Evolutionary conservation across 331 rosid species (phyloP).

Genomic region (Spiraea crenata): DNA sequence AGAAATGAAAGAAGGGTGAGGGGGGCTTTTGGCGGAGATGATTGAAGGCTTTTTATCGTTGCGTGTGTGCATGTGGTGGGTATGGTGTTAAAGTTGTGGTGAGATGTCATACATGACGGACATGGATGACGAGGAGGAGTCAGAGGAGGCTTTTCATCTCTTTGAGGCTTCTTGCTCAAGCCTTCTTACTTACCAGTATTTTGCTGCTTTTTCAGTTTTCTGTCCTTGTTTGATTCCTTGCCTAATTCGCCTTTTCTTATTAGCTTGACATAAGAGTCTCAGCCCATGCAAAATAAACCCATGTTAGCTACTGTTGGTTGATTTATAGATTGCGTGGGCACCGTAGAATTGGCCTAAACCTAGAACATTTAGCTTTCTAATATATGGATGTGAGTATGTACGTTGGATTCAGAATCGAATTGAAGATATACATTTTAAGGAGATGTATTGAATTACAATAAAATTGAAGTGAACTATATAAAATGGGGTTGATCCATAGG

Average conservation of each 20-base stretch:
- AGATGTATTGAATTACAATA: too few species aligned
- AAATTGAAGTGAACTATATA: too few species aligned
- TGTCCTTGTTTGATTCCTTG: conserved; percentile 16
- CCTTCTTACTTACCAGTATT: not conserved
- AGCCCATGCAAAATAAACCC: conserved; percentile 16
- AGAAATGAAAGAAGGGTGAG: conserved; percentile 18
- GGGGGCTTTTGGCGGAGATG: conserved; percentile 55
- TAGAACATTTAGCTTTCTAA: too few species aligned
- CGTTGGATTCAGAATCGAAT: too few species aligned
- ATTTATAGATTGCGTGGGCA: not conserved
- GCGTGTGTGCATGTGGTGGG: conserved; percentile 44
- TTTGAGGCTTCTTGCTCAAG: conserved; percentile 56
- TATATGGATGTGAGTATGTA: too few species aligned
- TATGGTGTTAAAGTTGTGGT: not conserved
- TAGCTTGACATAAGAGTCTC: not conserved
- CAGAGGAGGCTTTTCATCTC: conserved; percentile 38
- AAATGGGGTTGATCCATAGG: too few species aligned
- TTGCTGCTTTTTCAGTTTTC: conserved; percentile 9
- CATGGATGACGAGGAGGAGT: conserved; percentile 32
- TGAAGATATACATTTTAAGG: too few species aligned
- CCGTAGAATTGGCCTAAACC: too few species aligned
- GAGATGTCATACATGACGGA: conserved; percentile 37
- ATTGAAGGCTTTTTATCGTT: conserved; percentile 61
- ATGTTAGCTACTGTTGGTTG: not conserved
- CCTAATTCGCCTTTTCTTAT: conserved; percentile 1